These are phyloP conservation scores for Podila epicladia DNA, from an alignment of 192 early-diverging fungal genomes.

Conservation along the genomic window DNA sequence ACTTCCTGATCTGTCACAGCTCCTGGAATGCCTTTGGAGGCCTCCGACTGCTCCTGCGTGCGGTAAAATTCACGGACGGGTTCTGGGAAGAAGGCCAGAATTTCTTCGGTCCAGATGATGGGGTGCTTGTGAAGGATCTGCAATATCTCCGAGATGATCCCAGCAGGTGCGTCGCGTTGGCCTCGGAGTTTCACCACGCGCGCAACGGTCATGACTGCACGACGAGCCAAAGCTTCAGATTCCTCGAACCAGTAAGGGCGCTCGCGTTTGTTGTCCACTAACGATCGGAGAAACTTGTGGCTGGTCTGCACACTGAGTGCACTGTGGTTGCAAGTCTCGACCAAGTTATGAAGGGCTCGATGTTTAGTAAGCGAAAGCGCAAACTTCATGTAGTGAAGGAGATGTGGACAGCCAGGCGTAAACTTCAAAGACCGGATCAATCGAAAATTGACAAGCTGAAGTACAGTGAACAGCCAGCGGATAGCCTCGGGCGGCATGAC, in stretches of 20 bases:
- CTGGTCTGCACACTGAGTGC: conserved; percentile 75
- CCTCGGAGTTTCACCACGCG: conserved; percentile 66
- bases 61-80: conserved; percentile 57
- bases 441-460: conserved; percentile 79
- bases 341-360: conserved; percentile 71
- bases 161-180: conserved; percentile 59
- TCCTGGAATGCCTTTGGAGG: conserved; percentile 23
- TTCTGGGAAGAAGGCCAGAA: conserved; percentile 63
- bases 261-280: conserved; percentile 64
- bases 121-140: conserved; percentile 59
- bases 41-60: conserved; percentile 28
- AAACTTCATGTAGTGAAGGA: conserved; percentile 76
- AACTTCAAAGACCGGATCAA: conserved; percentile 79
- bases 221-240: conserved; percentile 66
- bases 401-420: conserved; percentile 68
- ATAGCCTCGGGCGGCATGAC: conserved; percentile 49
- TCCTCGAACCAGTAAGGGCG: conserved; percentile 69
- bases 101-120: conserved; percentile 63
- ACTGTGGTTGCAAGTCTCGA: conserved; percentile 72
- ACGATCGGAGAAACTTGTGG: conserved; percentile 63
- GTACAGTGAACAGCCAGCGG: conserved; percentile 78
- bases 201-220: conserved; percentile 60
- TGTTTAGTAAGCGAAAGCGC: conserved; percentile 71
- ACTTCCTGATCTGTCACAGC: conserved; percentile 45
- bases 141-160: conserved; percentile 57